phyloP scores from a whole-genome alignment of 805 yeast species.

The Kurtzmaniella cleridarum region DNA sequence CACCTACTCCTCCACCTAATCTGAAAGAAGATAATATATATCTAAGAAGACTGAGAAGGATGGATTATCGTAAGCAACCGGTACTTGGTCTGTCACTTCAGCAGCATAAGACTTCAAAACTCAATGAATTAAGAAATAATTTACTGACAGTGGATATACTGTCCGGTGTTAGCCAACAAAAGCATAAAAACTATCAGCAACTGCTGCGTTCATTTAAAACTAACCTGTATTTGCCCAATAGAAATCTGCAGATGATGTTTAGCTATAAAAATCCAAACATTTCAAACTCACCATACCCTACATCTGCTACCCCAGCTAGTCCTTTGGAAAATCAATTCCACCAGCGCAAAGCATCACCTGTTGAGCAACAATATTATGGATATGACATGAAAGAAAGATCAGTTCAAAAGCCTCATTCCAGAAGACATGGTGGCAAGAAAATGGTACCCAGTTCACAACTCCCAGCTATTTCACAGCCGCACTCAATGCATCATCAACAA shows the following conservation, averaged over 20 bases:
- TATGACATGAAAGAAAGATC: background rate
- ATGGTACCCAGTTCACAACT: background rate
- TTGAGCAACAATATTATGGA: background rate
- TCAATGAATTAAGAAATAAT: slow-evolving; percentile 15
- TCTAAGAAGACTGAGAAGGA: slow-evolving; percentile 33
- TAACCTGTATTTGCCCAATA: slow-evolving; percentile 8
- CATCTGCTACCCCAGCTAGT: slow-evolving; percentile 8
- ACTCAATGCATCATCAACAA: background rate
- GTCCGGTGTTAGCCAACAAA: slow-evolving; percentile 2
- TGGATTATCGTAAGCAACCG: slow-evolving; percentile 31
- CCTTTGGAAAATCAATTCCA: slow-evolving; percentile 8
- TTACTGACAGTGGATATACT: slow-evolving; percentile 6
- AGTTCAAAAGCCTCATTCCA: background rate
- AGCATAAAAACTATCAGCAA: slow-evolving; percentile 2
- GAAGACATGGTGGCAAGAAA: slow-evolving; percentile 2
- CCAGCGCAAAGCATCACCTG: slow-evolving; percentile 1
- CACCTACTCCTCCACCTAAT: slow-evolving; percentile 8
- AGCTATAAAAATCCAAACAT: slow-evolving; percentile 25
- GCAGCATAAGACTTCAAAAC: slow-evolving; percentile 14
- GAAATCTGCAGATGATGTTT: slow-evolving; percentile 32
- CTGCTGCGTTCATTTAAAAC: slow-evolving; percentile 4
- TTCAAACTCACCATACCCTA: slow-evolving; percentile 19
- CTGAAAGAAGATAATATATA: slow-evolving; percentile 13
- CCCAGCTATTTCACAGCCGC: background rate
- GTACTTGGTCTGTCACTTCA: slow-evolving; percentile 20